Evolutionary conservation across 108 stramenopile species (phyloP), one percentile per base, ranked within the genome.

Genomic region (Nitzschia inconspicua): DNA sequence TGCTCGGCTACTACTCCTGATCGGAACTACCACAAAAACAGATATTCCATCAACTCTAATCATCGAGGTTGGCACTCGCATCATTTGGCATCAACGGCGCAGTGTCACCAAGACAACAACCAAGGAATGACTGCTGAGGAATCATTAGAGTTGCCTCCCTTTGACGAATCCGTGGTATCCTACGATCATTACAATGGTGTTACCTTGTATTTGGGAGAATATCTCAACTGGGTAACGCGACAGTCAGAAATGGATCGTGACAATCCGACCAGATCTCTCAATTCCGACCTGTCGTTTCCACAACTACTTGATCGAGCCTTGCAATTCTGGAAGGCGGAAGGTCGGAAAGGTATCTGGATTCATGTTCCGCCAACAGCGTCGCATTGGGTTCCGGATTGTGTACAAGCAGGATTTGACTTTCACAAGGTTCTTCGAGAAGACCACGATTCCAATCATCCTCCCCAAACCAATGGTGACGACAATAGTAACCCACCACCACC

Each of bases 151-250:
- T 7, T 46, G 18, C 42, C 36, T 47, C 56, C 77, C 41, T 89
- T 90, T 70, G 75, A 83, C 13, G 81, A 84, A 57, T 46, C 47
- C 24, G 47, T 75, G 1, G 23, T 90, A 7, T 10, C 47, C 4
- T 77, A 79, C 52, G 88, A 90, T 58, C 72, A 85, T 18, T 92
- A 92, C 50, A 68, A 78, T 56, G 90, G 90, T 4, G 81, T 92
- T 3, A 88, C 84, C 10, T 40, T 91, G 22, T 51, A 78, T 37
- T 44, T 82, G 20, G 44, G 51, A 31, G 26, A 60, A 20, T 20
- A 19, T 41, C 19, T 10, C 28, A 34, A 37, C 7, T 0, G 16
- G 16, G 25, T 61, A 2, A 8, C 9, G 2, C 14, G 44, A 22
- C 42, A 19, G 8, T 43, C 32, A 24, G 34, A 57, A 3, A 32